phyloP scores from a whole-genome alignment of 2,329 filamentous ascomycete genomes.

The Hypoxylon sp. region DNA sequence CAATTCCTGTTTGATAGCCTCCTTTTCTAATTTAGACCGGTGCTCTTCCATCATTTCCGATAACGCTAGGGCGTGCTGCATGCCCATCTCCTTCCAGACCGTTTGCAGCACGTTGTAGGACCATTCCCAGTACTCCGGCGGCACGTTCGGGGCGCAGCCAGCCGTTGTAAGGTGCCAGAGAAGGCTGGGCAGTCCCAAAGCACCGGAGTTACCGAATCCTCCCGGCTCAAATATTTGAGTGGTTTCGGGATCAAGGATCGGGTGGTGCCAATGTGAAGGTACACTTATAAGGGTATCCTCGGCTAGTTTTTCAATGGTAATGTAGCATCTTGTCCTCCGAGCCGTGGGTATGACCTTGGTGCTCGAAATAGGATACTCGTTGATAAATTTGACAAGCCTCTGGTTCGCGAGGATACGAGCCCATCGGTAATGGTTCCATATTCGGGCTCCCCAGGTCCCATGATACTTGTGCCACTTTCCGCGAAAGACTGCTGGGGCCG shows the following conservation, averaged over 20 bases:
- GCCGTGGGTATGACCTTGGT: conserved; percentile 51
- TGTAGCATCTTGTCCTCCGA: conserved; percentile 54
- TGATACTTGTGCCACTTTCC: conserved; percentile 69
- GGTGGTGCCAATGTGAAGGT: conserved; percentile 68
- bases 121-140: conserved; percentile 62
- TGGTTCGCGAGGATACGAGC: conserved; percentile 68
- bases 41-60: conserved; percentile 60
- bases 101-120: conserved; percentile 62
- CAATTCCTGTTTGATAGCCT: conserved; percentile 34
- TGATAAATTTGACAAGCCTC: conserved; percentile 61
- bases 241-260: conserved; percentile 58
- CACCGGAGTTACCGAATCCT: conserved; percentile 61
- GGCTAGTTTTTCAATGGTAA: conserved; percentile 58
- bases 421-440: conserved; percentile 74
- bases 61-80: conserved; percentile 64
- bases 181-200: conserved; percentile 63
- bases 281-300: conserved; percentile 63
- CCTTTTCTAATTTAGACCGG: conserved; percentile 45
- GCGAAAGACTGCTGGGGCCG: conserved; percentile 63
- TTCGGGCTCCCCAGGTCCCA: conserved; percentile 67
- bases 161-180: conserved; percentile 65
- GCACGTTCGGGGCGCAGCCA: conserved; percentile 63
- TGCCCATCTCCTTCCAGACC: conserved; percentile 66
- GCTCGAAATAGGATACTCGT: conserved; percentile 59
- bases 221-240: conserved; percentile 56